Percentiles rank a stretch among this genome's conserved stretches.
phyloP scores from a whole-genome alignment of 768 basidiomycete genomes.

The Pleurotus tuoliensis region DNA sequence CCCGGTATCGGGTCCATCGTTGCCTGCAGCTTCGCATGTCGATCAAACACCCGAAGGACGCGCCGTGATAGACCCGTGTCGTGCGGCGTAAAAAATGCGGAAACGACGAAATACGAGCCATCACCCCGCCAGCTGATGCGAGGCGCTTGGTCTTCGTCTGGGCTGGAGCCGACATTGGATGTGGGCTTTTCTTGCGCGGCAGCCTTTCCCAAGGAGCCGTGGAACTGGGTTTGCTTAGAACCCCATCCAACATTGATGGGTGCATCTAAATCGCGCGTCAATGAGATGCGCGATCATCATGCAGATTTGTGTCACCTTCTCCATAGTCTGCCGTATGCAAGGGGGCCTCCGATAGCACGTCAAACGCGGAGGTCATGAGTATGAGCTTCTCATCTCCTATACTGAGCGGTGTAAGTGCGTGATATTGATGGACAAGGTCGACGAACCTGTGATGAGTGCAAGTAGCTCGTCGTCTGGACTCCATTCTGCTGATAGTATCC shows the following conservation, averaged over 20 bases:
- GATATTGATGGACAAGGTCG: neutral
- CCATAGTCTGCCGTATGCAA: slow-evolving; percentile 79
- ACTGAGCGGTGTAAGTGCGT: neutral
- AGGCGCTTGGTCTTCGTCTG: slow-evolving; percentile 67
- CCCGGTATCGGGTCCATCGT: slow-evolving; percentile 84
- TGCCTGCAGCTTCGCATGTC: slow-evolving; percentile 69
- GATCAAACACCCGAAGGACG: slow-evolving; percentile 69
- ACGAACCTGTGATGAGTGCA: slow-evolving; percentile 71
- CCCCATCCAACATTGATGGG: slow-evolving; percentile 99
- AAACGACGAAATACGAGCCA: slow-evolving; percentile 83
- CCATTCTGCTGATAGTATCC: slow-evolving; percentile 82
- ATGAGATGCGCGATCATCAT: slow-evolving; percentile 1
- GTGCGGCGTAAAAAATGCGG: slow-evolving; percentile 51
- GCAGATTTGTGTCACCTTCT: slow-evolving; percentile 49
- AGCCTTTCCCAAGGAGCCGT: slow-evolving; percentile 88
- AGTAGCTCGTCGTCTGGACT: slow-evolving; percentile 90
- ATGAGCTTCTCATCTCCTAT: slow-evolving; percentile 76
- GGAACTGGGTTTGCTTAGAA: slow-evolving; percentile 94
- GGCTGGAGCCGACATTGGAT: slow-evolving; percentile 45
- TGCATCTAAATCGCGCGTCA: slow-evolving; percentile 47
- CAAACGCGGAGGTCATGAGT: slow-evolving; percentile 86
- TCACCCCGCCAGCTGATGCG: slow-evolving; percentile 95
- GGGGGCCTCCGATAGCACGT: slow-evolving; percentile 77
- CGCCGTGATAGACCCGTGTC: slow-evolving; percentile 39
- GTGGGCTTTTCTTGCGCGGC: slow-evolving; percentile 57